Evolutionary conservation across 441 rosid species (phyloP), one percentile per base, ranked within the genome.

Genomic region (Pelargonium citronellum): DNA sequence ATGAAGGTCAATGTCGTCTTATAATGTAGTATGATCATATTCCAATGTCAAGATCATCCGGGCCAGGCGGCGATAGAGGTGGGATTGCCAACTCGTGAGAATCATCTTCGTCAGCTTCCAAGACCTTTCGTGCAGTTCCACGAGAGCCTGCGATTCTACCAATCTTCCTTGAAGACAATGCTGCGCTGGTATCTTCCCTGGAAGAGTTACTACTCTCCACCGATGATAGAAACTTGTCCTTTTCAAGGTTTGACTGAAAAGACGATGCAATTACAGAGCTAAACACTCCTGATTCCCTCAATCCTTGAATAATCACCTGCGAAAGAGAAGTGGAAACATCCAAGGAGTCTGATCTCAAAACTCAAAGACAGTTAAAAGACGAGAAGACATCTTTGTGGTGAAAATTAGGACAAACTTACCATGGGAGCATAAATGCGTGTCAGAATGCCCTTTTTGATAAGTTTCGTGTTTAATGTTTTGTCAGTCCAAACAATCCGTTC

Each of bases 401-500:
- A 55, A 55, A 16, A 55, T 55, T 24, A 55, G 61, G 20, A 55
- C 51, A 12, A 44, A 82, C 89, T 75, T 64, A 93, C 98, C 97
- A 87, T 88, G 57, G 95, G 98, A 68, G 89, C 82, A 79, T 87
- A 79, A 74, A 91, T 84, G 77, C 90, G 86, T 66, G 87, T 84
- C 76, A 93, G 74, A 71, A 93, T 85, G 75, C 96, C 97, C 80
- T 85, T 88, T 79, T 80, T 86, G 79, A 86, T 15, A 64, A 91
- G 95, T 72, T 89, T 89, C 75, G 89, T 66, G 53, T 82, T 91
- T 79, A 86, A 34, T 2, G 71, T 46, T 67, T 74, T 69, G 71
- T 93, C 93, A 8, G 87, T 76, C 96, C 98, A 93, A 44, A 93
- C 95, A 8, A 93, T 81, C 47, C 72, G 89, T 68, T 91, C 93